These are phyloP conservation scores for Globisporangium carolinianum DNA, from an alignment of 352 stramenopile species.

Conservation along the genomic window DNA sequence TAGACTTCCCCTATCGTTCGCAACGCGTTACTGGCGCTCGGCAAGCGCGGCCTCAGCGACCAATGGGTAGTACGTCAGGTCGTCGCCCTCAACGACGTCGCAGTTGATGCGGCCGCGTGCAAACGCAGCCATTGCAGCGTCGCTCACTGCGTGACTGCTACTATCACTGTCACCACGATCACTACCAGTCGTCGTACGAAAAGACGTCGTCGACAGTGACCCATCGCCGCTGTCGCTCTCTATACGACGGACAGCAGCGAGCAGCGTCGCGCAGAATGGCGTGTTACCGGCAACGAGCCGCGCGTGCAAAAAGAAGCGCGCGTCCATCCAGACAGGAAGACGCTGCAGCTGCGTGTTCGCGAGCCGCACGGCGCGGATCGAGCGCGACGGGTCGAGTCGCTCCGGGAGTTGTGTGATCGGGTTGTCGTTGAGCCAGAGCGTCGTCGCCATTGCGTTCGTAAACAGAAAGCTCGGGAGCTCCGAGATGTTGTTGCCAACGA, in stretches of 20 bases:
- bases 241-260: neutral
- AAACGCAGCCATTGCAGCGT: slow-evolving; percentile 1
- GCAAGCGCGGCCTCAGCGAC: slow-evolving; percentile 3
- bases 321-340: slow-evolving; percentile 10
- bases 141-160: neutral
- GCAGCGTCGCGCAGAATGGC: slow-evolving; percentile 7
- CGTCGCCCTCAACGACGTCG: slow-evolving; percentile 1
- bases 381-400: slow-evolving; percentile 7
- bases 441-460: slow-evolving; percentile 8
- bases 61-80: slow-evolving; percentile 14
- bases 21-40: too few relatives aligned
- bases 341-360: slow-evolving; percentile 2
- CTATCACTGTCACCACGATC: too few relatives aligned
- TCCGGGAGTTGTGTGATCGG: slow-evolving; percentile 17
- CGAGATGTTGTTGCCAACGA: slow-evolving; percentile 17
- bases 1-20: too few relatives aligned
- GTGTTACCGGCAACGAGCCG: slow-evolving; percentile 1
- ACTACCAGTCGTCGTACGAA: too few relatives aligned
- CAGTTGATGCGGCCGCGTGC: slow-evolving; percentile 4
- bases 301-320: slow-evolving; percentile 4
- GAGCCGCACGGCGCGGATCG: slow-evolving; percentile 7
- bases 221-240: neutral
- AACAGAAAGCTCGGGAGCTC: slow-evolving; percentile 8
- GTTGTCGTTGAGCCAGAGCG: slow-evolving; percentile 14
- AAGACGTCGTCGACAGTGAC: too few relatives aligned